Evolutionary conservation across 805 yeast species (phyloP).

Genomic region (Candida gorgasii): DNA sequence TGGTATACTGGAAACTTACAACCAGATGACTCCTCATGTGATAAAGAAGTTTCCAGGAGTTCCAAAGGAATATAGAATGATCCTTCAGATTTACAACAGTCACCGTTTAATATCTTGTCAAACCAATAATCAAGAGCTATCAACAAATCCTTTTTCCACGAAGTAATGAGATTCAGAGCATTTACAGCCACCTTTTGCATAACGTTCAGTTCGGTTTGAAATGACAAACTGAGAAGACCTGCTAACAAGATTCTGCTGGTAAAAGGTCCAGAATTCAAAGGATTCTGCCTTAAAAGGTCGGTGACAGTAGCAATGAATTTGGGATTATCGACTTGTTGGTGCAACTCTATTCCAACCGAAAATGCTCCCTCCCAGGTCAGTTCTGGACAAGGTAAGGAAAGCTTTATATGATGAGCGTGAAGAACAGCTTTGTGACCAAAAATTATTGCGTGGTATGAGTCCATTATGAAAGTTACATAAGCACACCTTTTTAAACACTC

Average conservation of each 20-base stretch:
- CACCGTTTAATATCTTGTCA: slow-evolving; percentile 13
- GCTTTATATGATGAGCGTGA: slow-evolving; percentile 24
- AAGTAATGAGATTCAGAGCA: not conserved
- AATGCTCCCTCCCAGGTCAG: slow-evolving; percentile 20
- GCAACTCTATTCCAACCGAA: not conserved
- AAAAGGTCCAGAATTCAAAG: slow-evolving; percentile 16
- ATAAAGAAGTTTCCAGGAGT: slow-evolving; percentile 1
- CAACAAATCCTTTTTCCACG: slow-evolving; percentile 21
- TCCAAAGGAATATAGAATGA: slow-evolving; percentile 14
- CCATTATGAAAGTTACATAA: slow-evolving; percentile 32
- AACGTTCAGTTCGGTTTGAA: slow-evolving; percentile 20
- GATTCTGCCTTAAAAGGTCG: slow-evolving; percentile 18
- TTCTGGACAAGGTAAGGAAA: slow-evolving; percentile 25
- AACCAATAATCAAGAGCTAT: slow-evolving; percentile 23
- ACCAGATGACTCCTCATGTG: slow-evolving; percentile 13
- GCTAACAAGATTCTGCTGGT: slow-evolving; percentile 17
- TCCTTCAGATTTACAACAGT: slow-evolving; percentile 18
- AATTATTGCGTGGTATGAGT: slow-evolving; percentile 29
- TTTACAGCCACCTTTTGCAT: slow-evolving; percentile 8
- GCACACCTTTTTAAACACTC: slow-evolving; percentile 30
- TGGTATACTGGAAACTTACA: slow-evolving; percentile 21
- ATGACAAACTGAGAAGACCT: slow-evolving; percentile 16
- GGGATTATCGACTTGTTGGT: not conserved
- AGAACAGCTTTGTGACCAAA: slow-evolving; percentile 27
- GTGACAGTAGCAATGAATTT: slow-evolving; percentile 8